Evolutionary conservation across 2,329 filamentous ascomycete species (phyloP).

Genomic region (Scedosporium aurantiacum): DNA sequence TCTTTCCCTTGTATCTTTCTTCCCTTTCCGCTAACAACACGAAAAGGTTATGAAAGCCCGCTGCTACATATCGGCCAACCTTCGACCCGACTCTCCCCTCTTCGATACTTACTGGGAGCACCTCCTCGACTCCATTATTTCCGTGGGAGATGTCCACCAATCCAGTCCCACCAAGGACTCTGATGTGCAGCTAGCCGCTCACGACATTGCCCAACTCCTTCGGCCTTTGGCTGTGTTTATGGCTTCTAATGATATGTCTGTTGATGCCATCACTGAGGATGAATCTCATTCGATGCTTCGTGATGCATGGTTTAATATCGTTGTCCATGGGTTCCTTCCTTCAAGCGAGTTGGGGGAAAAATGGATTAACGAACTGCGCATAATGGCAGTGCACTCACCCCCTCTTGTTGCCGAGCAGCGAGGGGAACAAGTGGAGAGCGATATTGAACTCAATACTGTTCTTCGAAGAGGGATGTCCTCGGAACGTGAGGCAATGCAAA

Average conservation of each 20-base stretch:
- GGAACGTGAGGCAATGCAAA: slow-evolving; percentile 69
- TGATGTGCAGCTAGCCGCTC: slow-evolving; percentile 71
- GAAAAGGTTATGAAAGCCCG: slow-evolving; percentile 63
- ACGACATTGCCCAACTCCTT: slow-evolving; percentile 79
- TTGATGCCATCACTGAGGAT: slow-evolving; percentile 43
- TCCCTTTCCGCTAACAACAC: slow-evolving; percentile 11
- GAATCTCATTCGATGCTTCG: slow-evolving; percentile 64
- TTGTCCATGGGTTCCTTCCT: slow-evolving; percentile 79
- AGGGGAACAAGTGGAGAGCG: slow-evolving; percentile 83
- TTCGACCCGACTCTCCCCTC: slow-evolving; percentile 58
- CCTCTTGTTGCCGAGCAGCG: slow-evolving; percentile 81
- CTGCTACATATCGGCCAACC: slow-evolving; percentile 61
- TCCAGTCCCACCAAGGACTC: slow-evolving; percentile 61
- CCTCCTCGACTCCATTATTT: slow-evolving; percentile 76
- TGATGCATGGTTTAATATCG: slow-evolving; percentile 97
- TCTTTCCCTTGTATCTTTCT: not conserved
- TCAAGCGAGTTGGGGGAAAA: slow-evolving; percentile 62
- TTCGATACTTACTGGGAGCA: slow-evolving; percentile 78
- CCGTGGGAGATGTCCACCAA: slow-evolving; percentile 76
- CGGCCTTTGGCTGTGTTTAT: slow-evolving; percentile 81
- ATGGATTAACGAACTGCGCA: slow-evolving; percentile 64
- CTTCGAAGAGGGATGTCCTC: slow-evolving; percentile 75
- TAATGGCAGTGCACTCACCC: slow-evolving; percentile 78
- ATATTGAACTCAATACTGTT: slow-evolving; percentile 92
- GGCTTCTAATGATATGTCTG: slow-evolving; percentile 49